These are phyloP conservation scores for Cutaneotrichosporon sp. DNA, from an alignment of 1,284 basidiomycete genomes.

Conservation along the genomic window DNA sequence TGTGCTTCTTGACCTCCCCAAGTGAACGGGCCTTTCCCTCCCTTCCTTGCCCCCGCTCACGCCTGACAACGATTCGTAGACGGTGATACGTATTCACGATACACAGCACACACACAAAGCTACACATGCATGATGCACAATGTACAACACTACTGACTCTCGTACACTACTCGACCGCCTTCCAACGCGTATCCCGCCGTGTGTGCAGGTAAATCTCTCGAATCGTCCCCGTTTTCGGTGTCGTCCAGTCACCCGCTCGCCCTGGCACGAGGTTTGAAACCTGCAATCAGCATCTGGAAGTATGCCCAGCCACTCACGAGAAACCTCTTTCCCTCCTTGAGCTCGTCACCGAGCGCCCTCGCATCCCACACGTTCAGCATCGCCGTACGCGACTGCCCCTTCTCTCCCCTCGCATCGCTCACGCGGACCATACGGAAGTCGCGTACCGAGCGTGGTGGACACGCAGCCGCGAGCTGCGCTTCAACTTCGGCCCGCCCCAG, in stretches of 20 bases:
- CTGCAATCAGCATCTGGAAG: slow-evolving; percentile 36
- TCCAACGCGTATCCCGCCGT: slow-evolving; percentile 59
- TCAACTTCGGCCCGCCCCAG: slow-evolving; percentile 60
- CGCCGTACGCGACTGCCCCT: slow-evolving; percentile 57
- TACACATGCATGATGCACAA: not conserved
- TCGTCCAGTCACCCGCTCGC: slow-evolving; percentile 60
- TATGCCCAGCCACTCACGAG: slow-evolving; percentile 47
- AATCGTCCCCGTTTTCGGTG: slow-evolving; percentile 39
- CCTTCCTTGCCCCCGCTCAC: too few relatives aligned
- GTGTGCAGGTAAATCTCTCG: slow-evolving; percentile 64
- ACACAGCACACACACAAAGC: not conserved
- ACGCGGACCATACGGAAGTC: slow-evolving; percentile 74
- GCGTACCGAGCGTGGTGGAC: slow-evolving; percentile 71
- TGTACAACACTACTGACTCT: not conserved
- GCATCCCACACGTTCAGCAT: slow-evolving; percentile 84
- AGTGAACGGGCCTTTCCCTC: too few relatives aligned
- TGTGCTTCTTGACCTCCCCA: too few relatives aligned
- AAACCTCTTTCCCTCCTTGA: slow-evolving; percentile 66
- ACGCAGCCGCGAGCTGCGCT: slow-evolving; percentile 64
- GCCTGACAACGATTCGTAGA: too few relatives aligned
- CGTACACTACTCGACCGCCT: slow-evolving; percentile 13
- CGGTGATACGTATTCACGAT: not conserved
- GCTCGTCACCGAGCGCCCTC: slow-evolving; percentile 55
- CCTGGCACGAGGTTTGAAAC: slow-evolving; percentile 62
- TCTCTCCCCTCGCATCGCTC: slow-evolving; percentile 60